Percentiles rank a stretch among this genome's conserved stretches.
Evolutionary conservation across 805 yeast species (phyloP).

Genomic region (Scheffersomyces coipomensis): DNA sequence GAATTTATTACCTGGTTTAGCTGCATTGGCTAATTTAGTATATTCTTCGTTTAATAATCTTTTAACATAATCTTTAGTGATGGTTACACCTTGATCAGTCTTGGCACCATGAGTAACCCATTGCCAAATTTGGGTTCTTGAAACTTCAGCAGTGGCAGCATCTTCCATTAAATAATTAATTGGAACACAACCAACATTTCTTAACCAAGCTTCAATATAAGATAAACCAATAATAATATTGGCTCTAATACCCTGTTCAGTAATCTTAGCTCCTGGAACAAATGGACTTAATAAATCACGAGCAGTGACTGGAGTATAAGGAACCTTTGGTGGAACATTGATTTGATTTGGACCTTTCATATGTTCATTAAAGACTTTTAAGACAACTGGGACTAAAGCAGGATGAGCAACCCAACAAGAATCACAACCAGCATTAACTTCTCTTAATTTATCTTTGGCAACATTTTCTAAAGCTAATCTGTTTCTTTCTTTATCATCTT

Average conservation of each 20-base stretch:
- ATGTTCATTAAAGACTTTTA: constrained; percentile 67
- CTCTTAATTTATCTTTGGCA: constrained; percentile 71
- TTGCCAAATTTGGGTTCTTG: constrained; percentile 78
- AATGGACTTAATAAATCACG: constrained; percentile 61
- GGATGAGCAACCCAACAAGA: constrained; percentile 93
- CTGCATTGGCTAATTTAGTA: constrained; percentile 44
- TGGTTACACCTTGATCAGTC: constrained; percentile 55
- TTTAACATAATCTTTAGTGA: constrained; percentile 60
- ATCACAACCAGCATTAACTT: constrained; percentile 77
- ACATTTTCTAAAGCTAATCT: constrained; percentile 70
- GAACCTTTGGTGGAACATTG: constrained; percentile 46
- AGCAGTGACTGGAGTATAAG: constrained; percentile 56
- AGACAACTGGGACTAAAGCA: constrained; percentile 71
- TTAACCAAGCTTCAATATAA: constrained; percentile 84
- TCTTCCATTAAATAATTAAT: constrained; percentile 85
- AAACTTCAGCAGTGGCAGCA: constrained; percentile 88
- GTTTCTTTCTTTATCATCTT: constrained; percentile 63
- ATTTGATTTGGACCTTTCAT: constrained; percentile 86
- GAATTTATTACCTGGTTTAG: constrained; percentile 64
- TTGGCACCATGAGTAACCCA: constrained; percentile 75
- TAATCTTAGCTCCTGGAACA: constrained; percentile 61
- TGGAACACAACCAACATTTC: constrained; percentile 84
- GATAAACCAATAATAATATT: constrained; percentile 75
- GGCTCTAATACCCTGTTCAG: constrained; percentile 67
- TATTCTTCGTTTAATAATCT: constrained; percentile 62